Evolutionary conservation across 2,329 filamentous ascomycete genomes (phyloP).

Genomic region (Lecanoromycetidae sp.): DNA sequence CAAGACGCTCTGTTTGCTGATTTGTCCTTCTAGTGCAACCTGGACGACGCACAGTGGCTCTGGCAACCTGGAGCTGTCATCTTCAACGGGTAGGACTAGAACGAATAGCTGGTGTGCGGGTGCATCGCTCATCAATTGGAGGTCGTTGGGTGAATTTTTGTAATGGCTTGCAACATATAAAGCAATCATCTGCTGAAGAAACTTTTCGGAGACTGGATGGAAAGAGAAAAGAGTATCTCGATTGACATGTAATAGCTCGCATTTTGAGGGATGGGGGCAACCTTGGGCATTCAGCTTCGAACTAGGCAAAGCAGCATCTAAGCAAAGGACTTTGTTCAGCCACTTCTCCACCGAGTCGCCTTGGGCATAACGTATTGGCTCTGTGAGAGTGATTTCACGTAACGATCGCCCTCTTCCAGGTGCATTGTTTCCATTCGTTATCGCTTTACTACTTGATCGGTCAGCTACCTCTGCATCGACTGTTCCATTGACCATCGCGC

Average conservation of each 20-base stretch:
- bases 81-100: conserved; percentile 71
- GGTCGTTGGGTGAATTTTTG: conserved; percentile 94
- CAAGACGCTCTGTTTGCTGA: conserved; percentile 83
- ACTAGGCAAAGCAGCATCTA: conserved; percentile 80
- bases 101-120: conserved; percentile 95
- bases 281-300: conserved; percentile 61
- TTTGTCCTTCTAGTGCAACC: conserved; percentile 85
- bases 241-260: conserved; percentile 87
- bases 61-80: conserved; percentile 65
- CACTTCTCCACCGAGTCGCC: conserved; percentile 90
- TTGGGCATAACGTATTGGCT: conserved; percentile 87
- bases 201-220: conserved; percentile 92
- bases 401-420: conserved; percentile 61
- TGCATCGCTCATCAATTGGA: conserved; percentile 97
- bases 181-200: conserved; percentile 95
- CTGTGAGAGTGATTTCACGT: conserved; percentile 80
- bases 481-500: conserved; percentile 39
- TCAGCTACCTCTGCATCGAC: conserved; percentile 59
- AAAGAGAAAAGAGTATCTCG: conserved; percentile 96
- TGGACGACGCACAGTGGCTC: conserved; percentile 93
- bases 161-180: conserved; percentile 95
- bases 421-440: conserved; percentile 50
- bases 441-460: conserved; percentile 61
- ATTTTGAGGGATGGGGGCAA: conserved; percentile 80
- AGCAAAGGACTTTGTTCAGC: conserved; percentile 85